A percentile compares a stretch with the other conserved stretches of the same genome.
These are phyloP conservation scores for Penicillium alfredii DNA, from an alignment of 495 filamentous ascomycete species.

Conservation along the genomic window DNA sequence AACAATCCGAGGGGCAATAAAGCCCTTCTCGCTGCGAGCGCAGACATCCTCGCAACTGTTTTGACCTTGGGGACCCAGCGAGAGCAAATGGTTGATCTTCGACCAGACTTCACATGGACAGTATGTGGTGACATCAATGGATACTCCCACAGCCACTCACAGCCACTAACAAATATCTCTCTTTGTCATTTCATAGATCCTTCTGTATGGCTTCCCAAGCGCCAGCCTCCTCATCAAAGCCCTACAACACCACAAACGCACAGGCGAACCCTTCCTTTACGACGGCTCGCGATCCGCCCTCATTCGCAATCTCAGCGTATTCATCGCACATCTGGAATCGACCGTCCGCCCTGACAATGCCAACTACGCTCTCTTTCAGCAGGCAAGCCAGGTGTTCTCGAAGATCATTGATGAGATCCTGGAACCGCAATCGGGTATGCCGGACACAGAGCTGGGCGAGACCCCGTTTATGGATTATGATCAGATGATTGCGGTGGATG, in stretches of 20 bases:
- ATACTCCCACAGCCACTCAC: neutral
- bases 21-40: constrained; percentile 32
- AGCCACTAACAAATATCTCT: constrained; percentile 14
- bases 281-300: constrained; percentile 45
- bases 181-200: constrained; percentile 26
- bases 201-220: constrained; percentile 37
- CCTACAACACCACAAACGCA: constrained; percentile 37
- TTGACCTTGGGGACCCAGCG: constrained; percentile 33
- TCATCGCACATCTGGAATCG: constrained; percentile 33
- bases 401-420: constrained; percentile 30
- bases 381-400: constrained; percentile 22
- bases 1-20: constrained; percentile 22
- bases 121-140: constrained; percentile 11
- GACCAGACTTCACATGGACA: constrained; percentile 19
- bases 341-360: constrained; percentile 17
- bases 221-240: constrained; percentile 40
- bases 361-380: constrained; percentile 24
- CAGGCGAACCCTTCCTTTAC: constrained; percentile 34
- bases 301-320: constrained; percentile 56
- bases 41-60: constrained; percentile 34
- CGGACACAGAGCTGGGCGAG: neutral
- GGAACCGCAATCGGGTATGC: constrained; percentile 18
- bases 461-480: constrained; percentile 9
- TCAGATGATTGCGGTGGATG: constrained; percentile 15
- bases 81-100: constrained; percentile 32